These are phyloP conservation scores for Kwoniella heveanensis DNA, from an alignment of 768 basidiomycete genomes.

Conservation along the genomic window DNA sequence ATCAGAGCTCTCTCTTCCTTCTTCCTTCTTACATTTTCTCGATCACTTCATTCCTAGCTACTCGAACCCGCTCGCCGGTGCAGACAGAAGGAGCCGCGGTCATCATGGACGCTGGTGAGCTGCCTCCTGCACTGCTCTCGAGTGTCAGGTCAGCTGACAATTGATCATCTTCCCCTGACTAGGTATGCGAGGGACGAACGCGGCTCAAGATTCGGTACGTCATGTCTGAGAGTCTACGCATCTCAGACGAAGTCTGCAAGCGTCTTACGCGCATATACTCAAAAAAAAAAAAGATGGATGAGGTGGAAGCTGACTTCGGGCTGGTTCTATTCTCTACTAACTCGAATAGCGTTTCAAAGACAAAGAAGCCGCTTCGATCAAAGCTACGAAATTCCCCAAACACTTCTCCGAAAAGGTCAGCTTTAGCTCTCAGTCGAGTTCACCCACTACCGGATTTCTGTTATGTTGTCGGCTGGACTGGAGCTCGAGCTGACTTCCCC, in stretches of 20 bases:
- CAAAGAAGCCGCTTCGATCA: conserved; percentile 88
- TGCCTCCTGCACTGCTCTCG: background rate
- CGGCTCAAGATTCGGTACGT: conserved; percentile 49
- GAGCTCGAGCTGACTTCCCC: too few species aligned
- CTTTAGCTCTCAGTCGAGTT: background rate
- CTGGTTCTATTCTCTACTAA: background rate
- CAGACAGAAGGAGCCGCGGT: background rate
- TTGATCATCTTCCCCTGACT: background rate
- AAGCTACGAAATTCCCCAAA: conserved; percentile 83
- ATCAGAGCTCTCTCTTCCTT: too few species aligned
- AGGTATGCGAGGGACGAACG: conserved; percentile 51
- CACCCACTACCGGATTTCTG: too few species aligned
- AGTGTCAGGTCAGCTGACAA: background rate
- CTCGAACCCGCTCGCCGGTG: too few species aligned
- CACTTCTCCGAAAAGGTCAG: conserved; percentile 80
- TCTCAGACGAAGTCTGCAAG: too few species aligned
- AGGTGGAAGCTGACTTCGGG: background rate
- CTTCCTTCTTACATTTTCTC: too few species aligned
- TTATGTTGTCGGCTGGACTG: too few species aligned
- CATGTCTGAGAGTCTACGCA: too few species aligned
- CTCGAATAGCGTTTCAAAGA: conserved; percentile 72
- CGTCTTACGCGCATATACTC: background rate
- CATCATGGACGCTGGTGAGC: conserved; percentile 40
- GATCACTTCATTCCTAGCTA: too few species aligned
- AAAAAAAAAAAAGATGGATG: too few species aligned